phyloP scores from a whole-genome alignment of 1,284 basidiomycete genomes.

The Moesziomyces sp. region DNA sequence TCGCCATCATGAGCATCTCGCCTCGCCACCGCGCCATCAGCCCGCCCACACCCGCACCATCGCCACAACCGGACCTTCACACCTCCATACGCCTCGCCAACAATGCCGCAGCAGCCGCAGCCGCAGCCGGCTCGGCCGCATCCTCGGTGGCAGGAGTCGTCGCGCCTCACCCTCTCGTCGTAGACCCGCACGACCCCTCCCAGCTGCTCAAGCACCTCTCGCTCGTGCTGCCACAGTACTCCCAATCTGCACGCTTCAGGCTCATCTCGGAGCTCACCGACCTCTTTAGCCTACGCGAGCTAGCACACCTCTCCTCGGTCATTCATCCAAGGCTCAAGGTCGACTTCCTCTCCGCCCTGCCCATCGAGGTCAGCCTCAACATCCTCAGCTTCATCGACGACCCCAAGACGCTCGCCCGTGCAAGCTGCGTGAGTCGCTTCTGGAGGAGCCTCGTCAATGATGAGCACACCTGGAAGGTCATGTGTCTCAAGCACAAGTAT shows the following conservation, averaged over 20 bases:
- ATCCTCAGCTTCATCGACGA: slow-evolving; percentile 86
- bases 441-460: slow-evolving; percentile 85
- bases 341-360: slow-evolving; percentile 85
- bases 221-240: slow-evolving; percentile 44
- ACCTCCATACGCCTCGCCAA: slow-evolving; percentile 48
- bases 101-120: slow-evolving; percentile 28
- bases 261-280: slow-evolving; percentile 58
- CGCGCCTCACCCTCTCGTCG: slow-evolving; percentile 9
- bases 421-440: slow-evolving; percentile 78
- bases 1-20: slow-evolving; percentile 43
- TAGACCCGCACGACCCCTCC: slow-evolving; percentile 42
- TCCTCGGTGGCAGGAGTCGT: not conserved
- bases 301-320: slow-evolving; percentile 78
- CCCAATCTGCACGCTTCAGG: slow-evolving; percentile 41
- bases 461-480: slow-evolving; percentile 83
- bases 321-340: slow-evolving; percentile 85
- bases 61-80: slow-evolving; percentile 55
- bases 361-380: slow-evolving; percentile 83
- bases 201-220: slow-evolving; percentile 50
- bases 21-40: slow-evolving; percentile 56
- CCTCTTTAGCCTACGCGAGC: slow-evolving; percentile 75
- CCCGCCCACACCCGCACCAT: slow-evolving; percentile 61
- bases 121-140: slow-evolving; percentile 6
- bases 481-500: slow-evolving; percentile 73
- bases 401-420: slow-evolving; percentile 78